Conservation (phyloP, 2,329 filamentous ascomycete genomes). For the Fusarium virguliforme region DNA sequence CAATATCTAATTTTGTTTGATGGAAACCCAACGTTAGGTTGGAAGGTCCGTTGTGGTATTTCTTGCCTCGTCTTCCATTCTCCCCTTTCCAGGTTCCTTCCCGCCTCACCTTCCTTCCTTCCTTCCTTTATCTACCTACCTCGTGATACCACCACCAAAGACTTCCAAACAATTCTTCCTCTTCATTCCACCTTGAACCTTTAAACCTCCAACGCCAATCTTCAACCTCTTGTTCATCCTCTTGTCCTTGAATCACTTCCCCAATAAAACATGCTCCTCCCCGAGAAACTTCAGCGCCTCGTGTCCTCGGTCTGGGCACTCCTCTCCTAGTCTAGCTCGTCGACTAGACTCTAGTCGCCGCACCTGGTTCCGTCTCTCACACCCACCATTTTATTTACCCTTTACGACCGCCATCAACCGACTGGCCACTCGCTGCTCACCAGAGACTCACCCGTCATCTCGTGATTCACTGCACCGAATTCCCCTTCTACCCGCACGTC, state of each 20-base stretch:
- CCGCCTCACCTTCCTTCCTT: conserved; percentile 12
- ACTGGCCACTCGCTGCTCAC: conserved; percentile 33
- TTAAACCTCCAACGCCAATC: conserved; percentile 9
- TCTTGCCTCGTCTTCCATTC: conserved; percentile 18
- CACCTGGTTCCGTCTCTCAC: conserved; percentile 18
- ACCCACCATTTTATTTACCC: conserved; percentile 23
- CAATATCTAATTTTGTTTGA: not conserved
- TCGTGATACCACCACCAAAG: not conserved
- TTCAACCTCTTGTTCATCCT: conserved; percentile 7
- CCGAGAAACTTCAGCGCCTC: conserved; percentile 21
- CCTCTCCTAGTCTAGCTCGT: conserved; percentile 33
- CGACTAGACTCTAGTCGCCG: conserved; percentile 27
- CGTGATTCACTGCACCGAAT: not conserved
- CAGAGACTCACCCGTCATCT: conserved; percentile 38
- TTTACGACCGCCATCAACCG: conserved; percentile 23
- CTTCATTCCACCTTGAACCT: conserved; percentile 19
- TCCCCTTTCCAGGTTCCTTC: conserved; percentile 16
- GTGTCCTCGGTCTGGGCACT: conserved; percentile 30
- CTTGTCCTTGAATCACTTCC: conserved; percentile 2
- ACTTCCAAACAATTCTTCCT: not conserved
- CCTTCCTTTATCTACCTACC: too few species aligned
- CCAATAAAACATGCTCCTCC: conserved; percentile 33
- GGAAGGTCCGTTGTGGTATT: conserved; percentile 4
- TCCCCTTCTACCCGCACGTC: conserved; percentile 9
- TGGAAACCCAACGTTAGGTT: not conserved